Evolutionary conservation across 257 asterid species (phyloP).

Genomic region (Nicotiana undulata): DNA sequence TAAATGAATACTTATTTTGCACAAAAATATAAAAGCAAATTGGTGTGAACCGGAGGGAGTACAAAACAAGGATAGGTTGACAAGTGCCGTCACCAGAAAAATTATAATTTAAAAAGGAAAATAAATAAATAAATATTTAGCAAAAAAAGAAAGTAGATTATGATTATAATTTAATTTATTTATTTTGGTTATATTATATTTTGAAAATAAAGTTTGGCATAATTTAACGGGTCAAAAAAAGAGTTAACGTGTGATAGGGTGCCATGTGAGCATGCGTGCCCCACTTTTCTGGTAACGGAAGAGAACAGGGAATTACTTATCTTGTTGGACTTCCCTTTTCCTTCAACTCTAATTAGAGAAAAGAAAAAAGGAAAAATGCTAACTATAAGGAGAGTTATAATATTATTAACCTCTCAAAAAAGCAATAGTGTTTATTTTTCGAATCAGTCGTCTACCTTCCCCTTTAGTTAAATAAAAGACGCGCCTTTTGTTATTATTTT

Average conservation of each 20-base stretch:
- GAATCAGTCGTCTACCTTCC: neutral
- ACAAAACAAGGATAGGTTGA: too few relatives aligned
- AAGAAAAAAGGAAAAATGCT: neutral
- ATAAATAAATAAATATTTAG: too few relatives aligned
- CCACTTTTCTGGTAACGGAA: constrained; percentile 22
- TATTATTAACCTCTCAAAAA: neutral
- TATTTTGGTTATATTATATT: neutral
- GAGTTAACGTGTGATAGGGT: constrained; percentile 12
- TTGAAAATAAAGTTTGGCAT: neutral
- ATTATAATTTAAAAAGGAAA: too few relatives aligned
- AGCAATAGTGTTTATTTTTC: neutral
- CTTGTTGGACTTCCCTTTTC: constrained; percentile 13
- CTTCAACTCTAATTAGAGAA: neutral
- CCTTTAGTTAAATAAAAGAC: neutral
- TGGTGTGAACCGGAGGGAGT: too few relatives aligned
- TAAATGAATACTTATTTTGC: too few relatives aligned
- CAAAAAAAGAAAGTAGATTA: neutral
- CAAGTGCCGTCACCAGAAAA: too few relatives aligned
- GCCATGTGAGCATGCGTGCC: constrained; percentile 28
- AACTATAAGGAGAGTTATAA: neutral
- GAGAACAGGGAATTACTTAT: constrained; percentile 5
- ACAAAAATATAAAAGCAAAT: too few relatives aligned
- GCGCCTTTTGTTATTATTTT: neutral
- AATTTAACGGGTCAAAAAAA: constrained; percentile 13
- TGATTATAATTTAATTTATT: neutral